phyloP scores from a whole-genome alignment of 306 rosid genomes.

The Senna tora region DNA sequence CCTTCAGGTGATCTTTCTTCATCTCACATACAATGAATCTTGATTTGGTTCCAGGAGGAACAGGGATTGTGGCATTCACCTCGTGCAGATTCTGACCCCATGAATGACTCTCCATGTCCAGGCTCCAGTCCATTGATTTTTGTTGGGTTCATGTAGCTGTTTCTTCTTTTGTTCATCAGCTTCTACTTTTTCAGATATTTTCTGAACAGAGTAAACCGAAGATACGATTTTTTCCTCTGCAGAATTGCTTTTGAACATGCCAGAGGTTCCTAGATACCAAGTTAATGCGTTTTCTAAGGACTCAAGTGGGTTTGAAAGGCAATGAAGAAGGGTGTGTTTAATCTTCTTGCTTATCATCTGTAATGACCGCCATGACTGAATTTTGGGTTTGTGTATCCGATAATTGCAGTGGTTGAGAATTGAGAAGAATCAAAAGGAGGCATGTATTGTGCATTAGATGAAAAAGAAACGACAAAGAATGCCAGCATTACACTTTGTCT shows the following conservation, averaged over 20 bases:
- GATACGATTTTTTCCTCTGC: slow-evolving; percentile 19
- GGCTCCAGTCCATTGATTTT: slow-evolving; percentile 20
- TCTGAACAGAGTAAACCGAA: slow-evolving; percentile 20
- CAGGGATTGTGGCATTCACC: slow-evolving; percentile 17
- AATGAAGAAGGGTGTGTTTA: background rate
- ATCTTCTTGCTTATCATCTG: slow-evolving; percentile 7
- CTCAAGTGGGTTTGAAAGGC: slow-evolving; percentile 32
- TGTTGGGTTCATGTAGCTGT: slow-evolving; percentile 8
- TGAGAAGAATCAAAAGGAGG: background rate
- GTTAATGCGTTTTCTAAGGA: background rate
- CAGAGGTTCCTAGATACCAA: slow-evolving; percentile 6
- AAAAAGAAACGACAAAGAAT: background rate
- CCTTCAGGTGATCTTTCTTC: slow-evolving; percentile 9
- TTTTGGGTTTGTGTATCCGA: background rate
- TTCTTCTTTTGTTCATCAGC: slow-evolving; percentile 7
- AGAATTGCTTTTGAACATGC: slow-evolving; percentile 14
- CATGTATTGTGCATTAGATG: background rate
- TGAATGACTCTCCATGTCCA: slow-evolving; percentile 25
- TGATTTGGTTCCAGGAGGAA: slow-evolving; percentile 8
- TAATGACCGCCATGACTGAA: slow-evolving; percentile 6
- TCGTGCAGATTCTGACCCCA: slow-evolving; percentile 26
- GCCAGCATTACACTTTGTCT: background rate
- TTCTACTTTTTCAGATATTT: background rate
- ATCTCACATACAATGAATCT: background rate
- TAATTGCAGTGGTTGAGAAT: no score